Evolutionary conservation across 306 rosid species (phyloP), one percentile per base, ranked within the genome.

Genomic region (Psophocarpus tetragonolobus): DNA sequence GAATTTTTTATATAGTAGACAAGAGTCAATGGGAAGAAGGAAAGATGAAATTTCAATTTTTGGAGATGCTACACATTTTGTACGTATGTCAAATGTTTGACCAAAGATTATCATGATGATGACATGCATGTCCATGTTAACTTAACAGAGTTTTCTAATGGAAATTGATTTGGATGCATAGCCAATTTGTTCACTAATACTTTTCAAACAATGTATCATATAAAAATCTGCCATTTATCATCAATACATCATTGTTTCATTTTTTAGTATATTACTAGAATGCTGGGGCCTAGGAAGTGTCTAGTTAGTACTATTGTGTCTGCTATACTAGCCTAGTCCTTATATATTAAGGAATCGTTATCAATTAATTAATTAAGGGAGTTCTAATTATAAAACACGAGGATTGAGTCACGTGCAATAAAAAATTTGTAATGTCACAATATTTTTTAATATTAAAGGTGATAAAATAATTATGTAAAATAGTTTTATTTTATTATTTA

Each of bases 391-490:
- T 32, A 51, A 4, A 45, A 17, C 18, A 20, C 4, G 2, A 29
- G 51, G 68, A 29, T 69, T 57, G 32, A 38, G 53, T 20, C 80
- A 80, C 80, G 63, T 66, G 80, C 14, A 66, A 23, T 2, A 54
- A 11, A 50, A 57, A n/a, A 4, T 32, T 24, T 21, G 32, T 21
- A 51, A 18, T 29, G 13, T 68, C 11, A 18, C 9, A 4, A 29
- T 58, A 14, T 57, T 54, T n/a, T n/a, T n/a, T n/a, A n/a, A n/a
- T n/a, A n/a, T n/a, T n/a, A n/a, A n/a, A n/a, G n/a, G n/a, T n/a
- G n/a, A n/a, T n/a, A n/a, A n/a, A n/a, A n/a, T n/a, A n/a, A n/a
- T n/a, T n/a, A n/a, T n/a, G n/a, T n/a, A n/a, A n/a, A n/a, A n/a
- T n/a, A n/a, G n/a, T n/a, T n/a, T n/a, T n/a, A n/a, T n/a, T n/a